phyloP scores from a whole-genome alignment of 768 basidiomycete genomes.

The Boletellus emodensis region DNA sequence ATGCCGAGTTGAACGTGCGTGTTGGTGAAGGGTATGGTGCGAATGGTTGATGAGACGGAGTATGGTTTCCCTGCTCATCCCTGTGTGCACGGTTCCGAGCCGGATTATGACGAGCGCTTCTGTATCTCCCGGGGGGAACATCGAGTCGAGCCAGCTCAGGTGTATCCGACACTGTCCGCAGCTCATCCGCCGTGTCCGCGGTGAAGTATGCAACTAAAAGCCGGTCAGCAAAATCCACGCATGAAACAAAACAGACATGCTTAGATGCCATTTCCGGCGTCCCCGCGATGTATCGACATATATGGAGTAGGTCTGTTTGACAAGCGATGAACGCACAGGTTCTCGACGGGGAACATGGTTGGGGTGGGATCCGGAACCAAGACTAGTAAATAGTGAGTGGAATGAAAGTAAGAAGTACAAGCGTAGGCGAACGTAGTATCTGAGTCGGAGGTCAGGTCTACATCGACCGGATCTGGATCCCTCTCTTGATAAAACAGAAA shows the following conservation, averaged over 20 bases:
- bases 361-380: slow-evolving; percentile 29
- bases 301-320: slow-evolving; percentile 81
- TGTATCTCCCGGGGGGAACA: slow-evolving; percentile 60
- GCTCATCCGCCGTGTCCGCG: slow-evolving; percentile 51
- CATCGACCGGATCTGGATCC: slow-evolving; percentile 46
- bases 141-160: slow-evolving; percentile 48
- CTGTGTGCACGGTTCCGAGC: slow-evolving; percentile 37
- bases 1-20: slow-evolving; percentile 10
- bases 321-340: slow-evolving; percentile 45
- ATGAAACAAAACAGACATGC: slow-evolving; percentile 38
- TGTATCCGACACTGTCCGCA: slow-evolving; percentile 58
- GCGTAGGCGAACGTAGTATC: slow-evolving; percentile 41
- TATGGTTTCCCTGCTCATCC: slow-evolving; percentile 20
- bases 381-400: slow-evolving; percentile 19
- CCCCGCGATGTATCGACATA: slow-evolving; percentile 63
- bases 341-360: slow-evolving; percentile 26
- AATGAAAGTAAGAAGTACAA: neutral
- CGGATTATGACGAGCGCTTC: slow-evolving; percentile 57
- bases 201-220: slow-evolving; percentile 73
- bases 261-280: slow-evolving; percentile 79
- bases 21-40: slow-evolving; percentile 31
- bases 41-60: slow-evolving; percentile 23
- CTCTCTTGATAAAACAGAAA: slow-evolving; percentile 76
- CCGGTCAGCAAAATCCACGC: slow-evolving; percentile 3
- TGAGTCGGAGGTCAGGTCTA: slow-evolving; percentile 48